Evolutionary conservation across 2,329 filamentous ascomycete species (phyloP), one percentile per base, ranked within the genome.

Genomic region (Parafenestella ontariensis): DNA sequence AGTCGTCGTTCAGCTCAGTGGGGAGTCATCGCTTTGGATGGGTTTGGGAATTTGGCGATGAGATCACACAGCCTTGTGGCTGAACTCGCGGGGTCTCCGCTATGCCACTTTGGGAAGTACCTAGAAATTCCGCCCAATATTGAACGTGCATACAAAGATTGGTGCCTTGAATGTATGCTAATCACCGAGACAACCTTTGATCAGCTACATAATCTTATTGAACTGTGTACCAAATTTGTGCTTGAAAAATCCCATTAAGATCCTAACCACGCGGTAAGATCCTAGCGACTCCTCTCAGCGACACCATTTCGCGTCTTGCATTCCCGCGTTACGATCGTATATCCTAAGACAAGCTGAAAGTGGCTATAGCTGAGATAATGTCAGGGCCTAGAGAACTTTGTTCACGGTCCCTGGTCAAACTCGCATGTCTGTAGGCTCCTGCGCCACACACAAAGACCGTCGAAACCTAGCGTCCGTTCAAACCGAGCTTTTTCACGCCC

Each of bases 401-500:
- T 31, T 17, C 13, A 17, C 15, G 5, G 31, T n/a, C 31, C 5
- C 3, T 34, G 4, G 13, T 34, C 31, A 34, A 17, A 34, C 4
- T 42, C 17, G 31, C 31, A 39, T 39, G 36, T 17, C 18, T 39
- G 10, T 21, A 23, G 36, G 4, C 13, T 21, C 7, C n/a, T 11
- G 36, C 7, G 9, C 8, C 17, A 39, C 9, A 37, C 5, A 17
- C 18, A 21, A 21, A 7, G 20, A 21, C 20, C 18, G 15, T 21
- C 36, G 36, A 39, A 2, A 39, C 21, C 21, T 43, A 39, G 29
- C n/a, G n/a, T 1, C 34, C 26, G 36, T 31, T n/a, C 44, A 36
- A 39, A 36, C 49, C 60, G 26, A 65, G 15, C 41, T 65, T 67
- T 63, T 71, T 68, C 26, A 68, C 58, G 6, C 61, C 71, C 49